Percentiles rank a stretch among this genome's conserved stretches.
Evolutionary conservation across 2,329 filamentous ascomycete species (phyloP).

Genomic region (Furcasterigmium sp.): DNA sequence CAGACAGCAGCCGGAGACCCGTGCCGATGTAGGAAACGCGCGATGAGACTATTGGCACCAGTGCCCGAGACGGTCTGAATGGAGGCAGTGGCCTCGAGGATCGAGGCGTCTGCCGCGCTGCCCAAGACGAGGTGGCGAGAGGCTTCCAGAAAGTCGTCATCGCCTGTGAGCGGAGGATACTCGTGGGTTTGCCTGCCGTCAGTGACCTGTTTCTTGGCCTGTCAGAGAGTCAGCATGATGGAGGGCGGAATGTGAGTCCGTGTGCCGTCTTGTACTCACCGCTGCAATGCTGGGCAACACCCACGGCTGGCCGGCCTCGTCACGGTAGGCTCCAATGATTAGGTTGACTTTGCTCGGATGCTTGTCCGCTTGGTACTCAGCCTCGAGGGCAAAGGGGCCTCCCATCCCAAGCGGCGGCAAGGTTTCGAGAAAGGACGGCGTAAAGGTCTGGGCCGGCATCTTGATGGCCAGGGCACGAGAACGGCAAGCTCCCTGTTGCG

Average conservation of each 20-base stretch:
- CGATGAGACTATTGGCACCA: constrained; percentile 14
- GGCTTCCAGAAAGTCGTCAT: constrained; percentile 9
- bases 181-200: neutral
- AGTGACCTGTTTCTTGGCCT: neutral
- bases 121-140: constrained; percentile 18
- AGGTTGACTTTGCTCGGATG: constrained; percentile 3
- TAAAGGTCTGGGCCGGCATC: no score
- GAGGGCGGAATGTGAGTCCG: neutral
- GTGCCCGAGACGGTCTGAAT: constrained; percentile 23
- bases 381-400: neutral
- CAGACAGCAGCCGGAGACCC: constrained; percentile 17
- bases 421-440: no score
- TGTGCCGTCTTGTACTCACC: constrained; percentile 6
- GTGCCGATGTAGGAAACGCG: constrained; percentile 3
- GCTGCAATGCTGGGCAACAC: neutral
- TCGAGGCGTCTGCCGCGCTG: neutral
- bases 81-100: no score
- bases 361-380: neutral
- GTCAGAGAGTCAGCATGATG: neutral
- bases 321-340: constrained; percentile 2
- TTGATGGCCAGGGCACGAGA: no score
- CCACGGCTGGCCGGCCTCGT: constrained; percentile 3
- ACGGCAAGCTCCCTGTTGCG: no score
- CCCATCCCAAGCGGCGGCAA: no score
- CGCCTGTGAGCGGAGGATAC: constrained; percentile 5